Conservation (phyloP, 1,139 yeast genomes). For the Hanseniaspora uvarum region DNA sequence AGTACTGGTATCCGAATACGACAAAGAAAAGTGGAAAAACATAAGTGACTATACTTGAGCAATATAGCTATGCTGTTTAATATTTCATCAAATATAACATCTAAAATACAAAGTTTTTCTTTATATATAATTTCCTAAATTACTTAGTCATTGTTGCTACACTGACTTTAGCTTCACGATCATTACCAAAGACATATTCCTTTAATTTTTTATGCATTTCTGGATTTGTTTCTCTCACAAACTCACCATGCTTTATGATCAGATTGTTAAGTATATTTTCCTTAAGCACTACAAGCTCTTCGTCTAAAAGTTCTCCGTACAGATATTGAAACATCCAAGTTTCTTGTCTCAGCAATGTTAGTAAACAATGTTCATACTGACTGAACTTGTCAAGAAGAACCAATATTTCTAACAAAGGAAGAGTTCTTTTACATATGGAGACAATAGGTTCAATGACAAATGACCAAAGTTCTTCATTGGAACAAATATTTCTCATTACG, state of each 20-base stretch:
- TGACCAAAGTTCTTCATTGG: conserved; percentile 9
- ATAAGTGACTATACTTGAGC: conserved; percentile 20
- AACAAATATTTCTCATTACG: conserved; percentile 7
- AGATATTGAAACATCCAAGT: conserved; percentile 11
- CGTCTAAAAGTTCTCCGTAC: conserved; percentile 4
- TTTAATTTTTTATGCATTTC: conserved; percentile 3
- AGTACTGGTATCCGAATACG: conserved; percentile 27
- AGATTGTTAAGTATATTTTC: conserved; percentile 11
- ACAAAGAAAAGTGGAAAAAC: conserved; percentile 28
- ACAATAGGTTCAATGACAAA: conserved; percentile 9
- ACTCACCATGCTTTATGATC: conserved; percentile 13
- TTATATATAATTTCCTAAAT: background rate
- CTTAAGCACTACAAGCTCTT: conserved; percentile 1
- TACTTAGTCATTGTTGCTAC: conserved; percentile 15
- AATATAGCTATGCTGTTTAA: conserved; percentile 2
- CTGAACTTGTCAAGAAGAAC: conserved; percentile 13
- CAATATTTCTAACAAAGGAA: conserved; percentile 3
- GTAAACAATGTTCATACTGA: conserved; percentile 11
- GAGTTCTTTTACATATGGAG: conserved; percentile 5
- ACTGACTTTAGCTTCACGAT: conserved; percentile 6
- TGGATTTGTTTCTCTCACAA: conserved; percentile 12
- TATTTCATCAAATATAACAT: no score
- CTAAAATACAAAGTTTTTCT: background rate
- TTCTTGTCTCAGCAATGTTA: conserved; percentile 13
- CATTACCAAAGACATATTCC: conserved; percentile 9